Evolutionary conservation across 2,329 filamentous ascomycete species (phyloP).

Genomic region (Truncatella angustata): DNA sequence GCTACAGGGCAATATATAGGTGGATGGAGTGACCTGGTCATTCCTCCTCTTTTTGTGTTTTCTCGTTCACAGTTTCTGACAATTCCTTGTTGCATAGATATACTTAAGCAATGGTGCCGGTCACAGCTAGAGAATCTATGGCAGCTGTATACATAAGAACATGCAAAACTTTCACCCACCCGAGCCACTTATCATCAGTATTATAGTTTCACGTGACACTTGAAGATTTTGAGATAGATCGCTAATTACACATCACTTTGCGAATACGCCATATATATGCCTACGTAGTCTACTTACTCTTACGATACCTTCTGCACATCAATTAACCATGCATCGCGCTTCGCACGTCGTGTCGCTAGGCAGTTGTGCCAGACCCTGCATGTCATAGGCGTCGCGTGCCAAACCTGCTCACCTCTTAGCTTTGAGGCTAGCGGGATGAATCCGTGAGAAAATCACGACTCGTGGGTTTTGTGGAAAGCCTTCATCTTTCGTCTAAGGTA

Average conservation of each 20-base stretch:
- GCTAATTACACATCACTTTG: too few relatives aligned
- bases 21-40: conserved; percentile 7
- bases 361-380: neutral
- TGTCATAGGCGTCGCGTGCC: neutral
- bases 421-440: neutral
- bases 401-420: neutral
- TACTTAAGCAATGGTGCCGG: conserved; percentile 26
- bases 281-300: too few relatives aligned
- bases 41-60: conserved; percentile 35
- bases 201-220: too few relatives aligned
- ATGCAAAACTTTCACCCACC: too few relatives aligned
- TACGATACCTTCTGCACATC: too few relatives aligned
- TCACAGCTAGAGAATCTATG: conserved; percentile 24
- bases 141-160: conserved; percentile 26
- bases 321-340: too few relatives aligned
- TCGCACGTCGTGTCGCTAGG: too few relatives aligned
- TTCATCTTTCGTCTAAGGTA: too few relatives aligned
- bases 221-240: too few relatives aligned
- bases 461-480: neutral
- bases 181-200: too few relatives aligned
- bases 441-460: conserved; percentile 1
- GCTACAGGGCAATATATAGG: conserved; percentile 20
- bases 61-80: conserved; percentile 32
- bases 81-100: conserved; percentile 21
- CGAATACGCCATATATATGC: too few relatives aligned